Percentiles rank a stretch among this genome's conserved stretches.
These are phyloP conservation scores for Paraphoma sp. DNA, from an alignment of 2,329 filamentous ascomycete species.

Conservation along the genomic window DNA sequence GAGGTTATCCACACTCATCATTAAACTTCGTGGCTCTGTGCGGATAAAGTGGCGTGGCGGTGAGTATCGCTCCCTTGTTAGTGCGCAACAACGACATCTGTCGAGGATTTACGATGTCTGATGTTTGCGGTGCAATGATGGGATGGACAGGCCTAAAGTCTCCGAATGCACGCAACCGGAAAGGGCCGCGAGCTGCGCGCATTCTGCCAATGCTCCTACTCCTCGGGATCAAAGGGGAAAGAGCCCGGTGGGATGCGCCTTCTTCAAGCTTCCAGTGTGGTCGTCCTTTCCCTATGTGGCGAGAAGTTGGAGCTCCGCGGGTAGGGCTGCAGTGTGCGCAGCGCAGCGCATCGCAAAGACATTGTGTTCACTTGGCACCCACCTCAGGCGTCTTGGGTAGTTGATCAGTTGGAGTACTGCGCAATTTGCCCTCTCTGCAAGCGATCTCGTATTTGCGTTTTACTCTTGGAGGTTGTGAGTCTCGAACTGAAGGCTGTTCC, in stretches of 20 bases:
- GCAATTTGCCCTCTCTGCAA: not conserved
- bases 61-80: not conserved
- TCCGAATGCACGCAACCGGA: not conserved
- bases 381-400: no score
- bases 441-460: not conserved
- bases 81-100: not conserved
- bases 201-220: not conserved
- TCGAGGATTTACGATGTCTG: no score
- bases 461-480: conserved; percentile 1
- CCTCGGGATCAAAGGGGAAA: not conserved
- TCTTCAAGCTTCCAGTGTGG: not conserved
- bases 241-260: not conserved
- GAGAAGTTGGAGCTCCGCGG: not conserved
- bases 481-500: not conserved
- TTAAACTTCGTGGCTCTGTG: not conserved
- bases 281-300: not conserved
- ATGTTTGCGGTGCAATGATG: not conserved
- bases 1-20: not conserved
- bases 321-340: not conserved
- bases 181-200: not conserved
- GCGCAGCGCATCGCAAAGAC: no score
- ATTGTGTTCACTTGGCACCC: no score
- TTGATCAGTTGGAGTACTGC: not conserved
- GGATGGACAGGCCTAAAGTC: not conserved
- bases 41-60: conserved; percentile 6